Evolutionary conservation across 2,329 filamentous ascomycete genomes (phyloP), one percentile per base, ranked within the genome.

Genomic region (Fusarium duplospermum): DNA sequence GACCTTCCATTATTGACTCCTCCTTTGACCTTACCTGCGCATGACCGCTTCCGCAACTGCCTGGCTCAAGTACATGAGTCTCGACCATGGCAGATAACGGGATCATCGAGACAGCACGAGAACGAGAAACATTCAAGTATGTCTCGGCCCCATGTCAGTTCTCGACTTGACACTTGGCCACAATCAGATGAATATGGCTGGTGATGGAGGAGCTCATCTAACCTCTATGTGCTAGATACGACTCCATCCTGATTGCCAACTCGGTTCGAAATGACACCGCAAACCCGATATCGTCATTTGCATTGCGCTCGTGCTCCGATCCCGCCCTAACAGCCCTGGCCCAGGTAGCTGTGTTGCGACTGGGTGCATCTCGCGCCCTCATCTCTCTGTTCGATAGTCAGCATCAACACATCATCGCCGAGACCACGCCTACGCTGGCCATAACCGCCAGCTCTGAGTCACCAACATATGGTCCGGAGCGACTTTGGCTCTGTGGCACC

Each of bases 361-460:
- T 88, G 5, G 80, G 83, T n/a, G 82, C 81, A 6, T 77, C 81
- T 22, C 83, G 87, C 33, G 80, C 83, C 18, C 73, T 89, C 24
- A 82, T 90, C 57, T 89, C 87, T 2, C 79, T 90, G 20, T 89
- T 90, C 69, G 87, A 88, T 70, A 79, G 78, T 6, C 80, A 81
- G 6, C 76, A 83, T 54, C 87, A 90, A 68, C 84, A 88, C 69
- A 79, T 89, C 22, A 79, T 89, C 18, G 87, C 87, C 62, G 88
- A 89, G 73, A 86, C 87, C 10, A 87, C 87, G 2, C 82, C 82
- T 4, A 79, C 80, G 2, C 78, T 84, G 14, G 83, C 81, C 1
- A 77, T 88, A 22, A 64, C 71, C 18, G 67, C 80, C 2, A 66
- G 47, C 1, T 62, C 73, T 2, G 65, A 60, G 4, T 61, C 87